Percentiles rank a stretch among this genome's conserved stretches.
These are phyloP conservation scores for Leccinum subgranulosum DNA, from an alignment of 768 basidiomycete genomes.

Conservation along the genomic window DNA sequence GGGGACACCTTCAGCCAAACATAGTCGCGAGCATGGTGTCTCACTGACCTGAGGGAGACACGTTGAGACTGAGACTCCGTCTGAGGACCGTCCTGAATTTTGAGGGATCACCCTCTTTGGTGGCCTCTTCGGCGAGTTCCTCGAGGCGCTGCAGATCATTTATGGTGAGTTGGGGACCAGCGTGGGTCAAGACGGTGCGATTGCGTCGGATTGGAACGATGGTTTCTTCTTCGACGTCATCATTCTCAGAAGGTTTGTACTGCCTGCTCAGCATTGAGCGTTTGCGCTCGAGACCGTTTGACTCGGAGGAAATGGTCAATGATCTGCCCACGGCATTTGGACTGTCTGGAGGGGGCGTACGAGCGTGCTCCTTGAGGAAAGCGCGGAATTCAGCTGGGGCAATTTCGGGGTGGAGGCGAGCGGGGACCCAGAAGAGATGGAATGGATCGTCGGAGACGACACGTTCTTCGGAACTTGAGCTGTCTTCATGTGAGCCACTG, in stretches of 20 bases:
- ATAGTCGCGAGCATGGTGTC: constrained; percentile 1
- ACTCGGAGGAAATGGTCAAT: constrained; percentile 35
- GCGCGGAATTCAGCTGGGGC: constrained; percentile 94
- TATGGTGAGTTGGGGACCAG: constrained; percentile 86
- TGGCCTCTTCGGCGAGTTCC: constrained; percentile 87
- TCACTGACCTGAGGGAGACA: constrained; percentile 77
- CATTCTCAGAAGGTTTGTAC: constrained; percentile 79
- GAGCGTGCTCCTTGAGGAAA: constrained; percentile 92
- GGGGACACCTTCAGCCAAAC: constrained; percentile 23
- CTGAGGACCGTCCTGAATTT: constrained; percentile 75
- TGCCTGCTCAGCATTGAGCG: constrained; percentile 93
- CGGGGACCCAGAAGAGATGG: constrained; percentile 98
- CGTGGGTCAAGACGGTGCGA: constrained; percentile 61
- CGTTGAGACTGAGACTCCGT: constrained; percentile 84
- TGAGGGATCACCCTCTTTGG: constrained; percentile 75
- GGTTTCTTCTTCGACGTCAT: constrained; percentile 69
- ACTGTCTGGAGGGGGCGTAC: constrained; percentile 53
- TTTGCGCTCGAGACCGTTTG: constrained; percentile 67
- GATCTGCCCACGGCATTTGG: constrained; percentile 40
- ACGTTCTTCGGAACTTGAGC: constrained; percentile 35
- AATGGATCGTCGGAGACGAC: constrained; percentile 67
- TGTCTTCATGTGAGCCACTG: constrained; percentile 40
- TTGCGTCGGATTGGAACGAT: constrained; percentile 69
- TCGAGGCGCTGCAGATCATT: constrained; percentile 93
- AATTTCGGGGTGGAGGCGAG: constrained; percentile 94